Evolutionary conservation across 2,329 filamentous ascomycete genomes (phyloP), one percentile per base, ranked within the genome.

Genomic region (Corynespora cassiicola): DNA sequence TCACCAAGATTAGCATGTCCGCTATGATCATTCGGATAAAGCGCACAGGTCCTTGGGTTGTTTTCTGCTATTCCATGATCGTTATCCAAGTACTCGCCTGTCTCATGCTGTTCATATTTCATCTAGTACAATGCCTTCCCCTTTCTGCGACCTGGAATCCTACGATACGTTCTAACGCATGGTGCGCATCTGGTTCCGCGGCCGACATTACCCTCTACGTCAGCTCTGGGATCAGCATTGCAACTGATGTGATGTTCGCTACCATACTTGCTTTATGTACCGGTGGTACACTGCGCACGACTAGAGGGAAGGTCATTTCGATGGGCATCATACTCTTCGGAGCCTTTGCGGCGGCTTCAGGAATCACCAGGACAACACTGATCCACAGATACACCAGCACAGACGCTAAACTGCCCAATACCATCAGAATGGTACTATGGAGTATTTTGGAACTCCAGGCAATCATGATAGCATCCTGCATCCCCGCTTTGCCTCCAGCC

Each of bases 1-100:
- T 45, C 4, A 31, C 52, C 27, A 58, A 54, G 28, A 37, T 54
- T n/a, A 45, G 45, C 32, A 55, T 61, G 16, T 49, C 55, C 6
- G 44, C 46, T 19, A 61, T 52, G 40, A 43, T 61, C 6, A 47
- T 62, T 5, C 56, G 52, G 4, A 47, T 59, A 36, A 47, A 54
- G 18, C 42, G 45, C 20, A 38, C 37, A 3, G 26, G 16, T 3
- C 15, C 30, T 11, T 49, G 56, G 40, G 38, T 38, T 15, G 38
- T 43, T 9, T 56, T 55, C 26, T 50, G 60, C 20, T 60, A 42
- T 35, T 19, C 31, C 7, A 52, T 58, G 44, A 54, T 62, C 12
- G 32, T 20, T 9, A 31, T 57, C 1, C 56, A 57, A 31, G 22
- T 58, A n/a, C 19, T 45, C 2, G 45, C 56, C 8, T 50, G 48